Evolutionary conservation across 2,329 filamentous ascomycete species (phyloP).

Genomic region (Ophiostoma triangulosporum): DNA sequence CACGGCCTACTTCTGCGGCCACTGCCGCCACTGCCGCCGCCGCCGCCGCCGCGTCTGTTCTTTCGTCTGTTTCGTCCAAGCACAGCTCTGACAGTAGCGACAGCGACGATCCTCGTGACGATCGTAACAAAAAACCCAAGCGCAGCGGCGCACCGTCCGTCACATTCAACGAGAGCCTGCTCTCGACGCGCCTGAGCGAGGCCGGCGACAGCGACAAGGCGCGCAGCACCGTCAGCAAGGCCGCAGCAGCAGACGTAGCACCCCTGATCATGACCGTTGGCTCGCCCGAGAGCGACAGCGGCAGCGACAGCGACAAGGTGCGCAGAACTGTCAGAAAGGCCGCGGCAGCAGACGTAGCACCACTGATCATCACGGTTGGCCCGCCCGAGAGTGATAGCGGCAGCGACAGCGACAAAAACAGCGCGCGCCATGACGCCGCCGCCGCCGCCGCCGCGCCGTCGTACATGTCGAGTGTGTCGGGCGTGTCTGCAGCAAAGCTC

Average conservation of each 20-base stretch:
- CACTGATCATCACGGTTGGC: background rate
- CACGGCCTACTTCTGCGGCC: background rate
- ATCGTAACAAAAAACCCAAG: too few relatives aligned
- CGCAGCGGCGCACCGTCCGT: background rate
- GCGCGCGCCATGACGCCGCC: background rate
- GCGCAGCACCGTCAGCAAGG: background rate
- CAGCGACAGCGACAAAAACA: background rate
- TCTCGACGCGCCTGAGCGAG: background rate
- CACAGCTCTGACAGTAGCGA: background rate
- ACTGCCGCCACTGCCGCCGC: background rate
- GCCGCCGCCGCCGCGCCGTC: background rate
- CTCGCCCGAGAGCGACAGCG: background rate
- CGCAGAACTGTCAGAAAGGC: background rate
- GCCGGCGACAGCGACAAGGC: background rate
- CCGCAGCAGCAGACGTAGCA: background rate
- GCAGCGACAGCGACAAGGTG: background rate
- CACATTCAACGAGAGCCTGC: background rate
- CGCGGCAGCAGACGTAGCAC: background rate
- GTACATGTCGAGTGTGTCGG: background rate
- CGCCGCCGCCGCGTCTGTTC: background rate
- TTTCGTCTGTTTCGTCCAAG: background rate
- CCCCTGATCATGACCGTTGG: background rate
- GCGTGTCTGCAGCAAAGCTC: background rate
- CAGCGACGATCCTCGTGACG: background rate
- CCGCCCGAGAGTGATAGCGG: background rate